phyloP scores from a whole-genome alignment of 192 early-diverging fungal genomes.

The Coemansia pectinata region DNA sequence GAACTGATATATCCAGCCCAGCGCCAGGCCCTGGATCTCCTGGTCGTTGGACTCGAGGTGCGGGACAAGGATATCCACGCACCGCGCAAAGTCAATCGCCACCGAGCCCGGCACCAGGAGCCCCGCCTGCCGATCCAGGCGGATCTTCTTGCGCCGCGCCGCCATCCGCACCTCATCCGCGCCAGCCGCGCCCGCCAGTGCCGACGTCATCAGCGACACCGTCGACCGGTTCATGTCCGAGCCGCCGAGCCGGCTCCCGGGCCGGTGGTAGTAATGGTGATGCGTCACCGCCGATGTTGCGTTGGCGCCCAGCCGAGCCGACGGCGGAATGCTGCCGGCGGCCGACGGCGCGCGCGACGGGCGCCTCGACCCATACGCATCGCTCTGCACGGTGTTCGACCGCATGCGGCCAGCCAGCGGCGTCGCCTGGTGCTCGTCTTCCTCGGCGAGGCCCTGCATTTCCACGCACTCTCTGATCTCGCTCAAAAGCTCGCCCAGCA shows the following conservation, averaged over 20 bases:
- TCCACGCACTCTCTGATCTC: constrained; percentile 72
- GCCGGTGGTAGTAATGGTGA: constrained; percentile 2
- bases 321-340: constrained; percentile 9
- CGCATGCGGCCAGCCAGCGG: constrained; percentile 14
- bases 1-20: constrained; percentile 93
- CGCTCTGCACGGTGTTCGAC: constrained; percentile 37
- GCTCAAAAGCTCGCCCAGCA: constrained; percentile 86
- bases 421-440: neutral
- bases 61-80: constrained; percentile 81
- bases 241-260: constrained; percentile 5
- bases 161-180: constrained; percentile 49
- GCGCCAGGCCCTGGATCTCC: constrained; percentile 90
- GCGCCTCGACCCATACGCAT: constrained; percentile 5
- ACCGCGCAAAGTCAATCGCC: constrained; percentile 76
- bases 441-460: constrained; percentile 12
- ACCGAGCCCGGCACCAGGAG: constrained; percentile 23
- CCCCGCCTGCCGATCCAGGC: constrained; percentile 14
- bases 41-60: constrained; percentile 72
- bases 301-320: neutral
- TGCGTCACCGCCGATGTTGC: neutral
- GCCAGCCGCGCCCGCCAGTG: constrained; percentile 15
- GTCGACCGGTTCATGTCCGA: constrained; percentile 14
- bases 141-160: constrained; percentile 38
- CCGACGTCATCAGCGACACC: constrained; percentile 39
- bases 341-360: constrained; percentile 31